phyloP scores from a whole-genome alignment of 345 rosid species.

The Pugionium dolabratum region DNA sequence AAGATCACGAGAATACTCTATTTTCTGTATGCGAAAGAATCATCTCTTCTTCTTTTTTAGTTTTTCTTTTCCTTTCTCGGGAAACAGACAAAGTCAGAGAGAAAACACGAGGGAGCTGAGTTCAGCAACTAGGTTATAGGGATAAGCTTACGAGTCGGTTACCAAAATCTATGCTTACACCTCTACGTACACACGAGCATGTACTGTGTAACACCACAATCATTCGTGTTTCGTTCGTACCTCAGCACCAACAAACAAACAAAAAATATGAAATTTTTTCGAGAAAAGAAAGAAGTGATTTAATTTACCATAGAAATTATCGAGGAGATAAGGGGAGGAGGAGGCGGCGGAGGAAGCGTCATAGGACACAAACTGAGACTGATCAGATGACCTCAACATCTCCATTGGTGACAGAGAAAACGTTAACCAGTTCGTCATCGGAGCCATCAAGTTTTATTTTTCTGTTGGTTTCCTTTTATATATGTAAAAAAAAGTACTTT shows the following conservation, averaged over 20 bases:
- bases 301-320: constrained; percentile 62
- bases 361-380: constrained; percentile 61
- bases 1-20: constrained; percentile 30
- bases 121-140: no score
- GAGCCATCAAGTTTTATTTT: constrained; percentile 45
- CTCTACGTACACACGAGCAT: constrained; percentile 4
- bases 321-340: constrained; percentile 75
- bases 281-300: neutral
- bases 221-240: no score
- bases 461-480: neutral
- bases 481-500: neutral
- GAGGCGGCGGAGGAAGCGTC: constrained; percentile 59
- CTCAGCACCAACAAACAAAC: no score
- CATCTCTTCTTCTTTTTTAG: neutral
- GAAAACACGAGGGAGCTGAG: constrained; percentile 20
- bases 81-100: constrained; percentile 41
- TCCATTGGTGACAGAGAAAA: constrained; percentile 96
- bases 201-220: no score
- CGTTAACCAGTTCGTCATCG: constrained; percentile 86
- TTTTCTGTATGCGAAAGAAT: neutral
- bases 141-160: no score
- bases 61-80: neutral
- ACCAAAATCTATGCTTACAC: constrained; percentile 33
- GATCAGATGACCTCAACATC: constrained; percentile 76
- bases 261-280: constrained; percentile 15